Conservation (phyloP, 805 yeast genomes). For the Metschnikowia picachoensis region DNA sequence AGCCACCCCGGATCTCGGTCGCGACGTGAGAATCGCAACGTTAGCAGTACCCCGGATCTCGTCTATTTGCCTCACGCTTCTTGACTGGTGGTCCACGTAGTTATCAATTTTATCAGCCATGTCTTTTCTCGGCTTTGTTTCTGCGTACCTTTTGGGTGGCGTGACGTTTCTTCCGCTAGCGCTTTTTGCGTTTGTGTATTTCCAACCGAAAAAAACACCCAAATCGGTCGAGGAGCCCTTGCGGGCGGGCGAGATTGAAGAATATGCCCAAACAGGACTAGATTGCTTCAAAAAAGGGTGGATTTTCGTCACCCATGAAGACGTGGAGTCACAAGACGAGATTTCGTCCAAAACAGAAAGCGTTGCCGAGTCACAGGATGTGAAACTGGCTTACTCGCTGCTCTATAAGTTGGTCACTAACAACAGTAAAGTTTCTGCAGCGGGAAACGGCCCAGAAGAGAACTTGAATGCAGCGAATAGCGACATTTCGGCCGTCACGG, state of each 20-base stretch:
- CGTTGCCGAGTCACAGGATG: constrained; percentile 38
- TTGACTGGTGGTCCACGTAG: neutral
- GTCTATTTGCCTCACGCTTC: neutral
- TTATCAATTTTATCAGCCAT: neutral
- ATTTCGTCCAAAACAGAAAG: constrained; percentile 45
- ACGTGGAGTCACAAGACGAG: constrained; percentile 42
- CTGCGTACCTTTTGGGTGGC: constrained; percentile 71
- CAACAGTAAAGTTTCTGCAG: constrained; percentile 2
- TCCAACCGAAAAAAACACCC: constrained; percentile 34
- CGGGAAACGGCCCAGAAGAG: neutral
- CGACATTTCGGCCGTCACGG: neutral
- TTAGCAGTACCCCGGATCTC: constrained; percentile 7
- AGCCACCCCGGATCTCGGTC: no score
- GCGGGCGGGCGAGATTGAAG: constrained; percentile 64
- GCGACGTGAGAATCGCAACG: neutral
- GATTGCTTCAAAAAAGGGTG: constrained; percentile 68
- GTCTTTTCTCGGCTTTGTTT: constrained; percentile 24
- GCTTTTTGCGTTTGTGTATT: constrained; percentile 35
- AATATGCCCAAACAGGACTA: constrained; percentile 55
- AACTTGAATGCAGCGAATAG: neutral
- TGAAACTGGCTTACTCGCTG: constrained; percentile 57
- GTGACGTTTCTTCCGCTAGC: constrained; percentile 69
- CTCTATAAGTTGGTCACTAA: constrained; percentile 54
- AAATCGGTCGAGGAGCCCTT: constrained; percentile 24
- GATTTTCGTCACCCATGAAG: constrained; percentile 81